Evolutionary conservation across 2,329 filamentous ascomycete species (phyloP), one percentile per base, ranked within the genome.

Genomic region (Cryoendolithus antarcticus): DNA sequence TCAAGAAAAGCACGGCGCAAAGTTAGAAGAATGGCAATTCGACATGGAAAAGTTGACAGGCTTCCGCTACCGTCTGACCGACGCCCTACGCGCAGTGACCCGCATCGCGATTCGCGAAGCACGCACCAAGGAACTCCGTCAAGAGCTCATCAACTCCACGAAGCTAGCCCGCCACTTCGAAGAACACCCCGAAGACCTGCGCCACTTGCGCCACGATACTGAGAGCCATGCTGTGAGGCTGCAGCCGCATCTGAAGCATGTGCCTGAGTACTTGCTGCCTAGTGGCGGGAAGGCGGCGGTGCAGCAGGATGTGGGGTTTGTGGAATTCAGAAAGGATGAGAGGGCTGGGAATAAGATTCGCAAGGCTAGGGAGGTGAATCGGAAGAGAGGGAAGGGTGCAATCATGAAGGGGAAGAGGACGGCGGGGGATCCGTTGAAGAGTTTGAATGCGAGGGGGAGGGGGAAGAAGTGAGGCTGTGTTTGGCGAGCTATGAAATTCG

Each of bases 141-240:
- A 89, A 58, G 91, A 96, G 60, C 70, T 98, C 9, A 70, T 95
- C 52, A 93, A 93, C 65, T 89, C 82, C 48, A 89, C 96, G 56
- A 95, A 94, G 63, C 67, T 98, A 39, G 88, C 91, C 62, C 74
- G 86, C 37, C 86, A 96, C 67, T 98, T 96, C 55, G 91, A 96
- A 58, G 91, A 98, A 62, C 95, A 98, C 59, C 91, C 91, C 0
- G 77, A 81, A 27, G 89, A 96, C 57, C 65, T 96, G 47, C 75
- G 77, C 30, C 86, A 94, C 57, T 69, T 96, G 48, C 76, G 89
- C 19, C 91, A 98, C 57, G 91, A 98, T 57, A 80, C 80, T 30
- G 89, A 95, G 59, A 69, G 93, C 41, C 75, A 86, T 44, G 79
- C 86, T 15, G 85, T 88, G 9, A 71, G 84, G 43, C 78, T 86